Evolutionary conservation across 2,329 filamentous ascomycete species (phyloP), one percentile per base, ranked within the genome.

Genomic region (Neofusicoccum parvum): DNA sequence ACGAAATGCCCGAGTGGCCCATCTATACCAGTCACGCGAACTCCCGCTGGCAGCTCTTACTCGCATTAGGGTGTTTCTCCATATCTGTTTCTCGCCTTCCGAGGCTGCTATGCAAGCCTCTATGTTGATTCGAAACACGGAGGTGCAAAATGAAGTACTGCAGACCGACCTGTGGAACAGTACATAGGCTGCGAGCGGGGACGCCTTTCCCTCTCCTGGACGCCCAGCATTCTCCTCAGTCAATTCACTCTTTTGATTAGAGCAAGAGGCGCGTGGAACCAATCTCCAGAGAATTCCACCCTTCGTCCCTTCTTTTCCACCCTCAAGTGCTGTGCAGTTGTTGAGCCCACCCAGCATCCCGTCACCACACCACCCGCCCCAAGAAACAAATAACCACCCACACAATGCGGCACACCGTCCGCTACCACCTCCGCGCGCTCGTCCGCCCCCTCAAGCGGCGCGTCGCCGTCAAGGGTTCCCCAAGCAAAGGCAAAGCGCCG

Each of bases 341-440:
- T 32, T 32, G 27, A 32, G 5, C 27, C 27, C 27, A 32, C 27
- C 27, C 27, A 32, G 6, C 27, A 32, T 32, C 5, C 32, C 36
- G 12, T 14, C 12, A 17, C 6, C 49, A 17, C 14, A 41, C 34
- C 17, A 32, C n/a, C 3, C 27, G 5, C 6, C 3, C 36, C 34
- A 54, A 10, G 6, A n/a, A 32, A 5, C 54, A 6, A 32, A 17
- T 7, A 27, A 36, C 36, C 53, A 45, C 9, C 46, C 1, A 32
- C 39, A 36, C 5, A 51, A 59, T 59, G 54, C 41, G 41, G 9
- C 54, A 59, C 54, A 36, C 39, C 14, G 41, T 45, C 41, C 41
- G 41, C 41, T 59, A 59, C 54, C 54, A 36, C 23, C 54, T 59
- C 54, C 54, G 54, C 54, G 54, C 54, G 9, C 27, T 59, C 1